Percentiles rank a stretch among this genome's conserved stretches.
phyloP scores from a whole-genome alignment of 2,329 filamentous ascomycete species.

The Pseudogymnoascus sp. region DNA sequence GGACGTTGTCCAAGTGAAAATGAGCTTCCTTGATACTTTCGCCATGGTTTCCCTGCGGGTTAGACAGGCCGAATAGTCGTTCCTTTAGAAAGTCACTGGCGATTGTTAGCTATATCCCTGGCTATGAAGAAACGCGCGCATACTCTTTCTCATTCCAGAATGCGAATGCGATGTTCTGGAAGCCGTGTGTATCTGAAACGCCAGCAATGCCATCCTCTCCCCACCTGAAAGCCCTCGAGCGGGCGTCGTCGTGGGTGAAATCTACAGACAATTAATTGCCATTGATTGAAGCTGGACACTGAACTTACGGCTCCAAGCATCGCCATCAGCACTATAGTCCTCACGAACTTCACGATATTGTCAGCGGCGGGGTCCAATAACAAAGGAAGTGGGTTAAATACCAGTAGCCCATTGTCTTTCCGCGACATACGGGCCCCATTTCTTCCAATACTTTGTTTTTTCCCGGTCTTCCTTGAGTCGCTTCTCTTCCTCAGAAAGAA shows the following conservation, averaged over 20 bases:
- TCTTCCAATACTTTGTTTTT: constrained; percentile 90
- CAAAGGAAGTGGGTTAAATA: constrained; percentile 30
- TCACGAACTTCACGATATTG: constrained; percentile 59
- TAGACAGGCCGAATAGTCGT: constrained; percentile 87
- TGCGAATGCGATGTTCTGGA: constrained; percentile 87
- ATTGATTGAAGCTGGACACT: constrained; percentile 10
- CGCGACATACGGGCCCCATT: constrained; percentile 90
- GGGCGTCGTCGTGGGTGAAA: constrained; percentile 88
- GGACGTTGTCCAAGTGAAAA: constrained; percentile 93
- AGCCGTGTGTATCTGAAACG: constrained; percentile 84
- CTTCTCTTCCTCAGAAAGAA: constrained; percentile 83
- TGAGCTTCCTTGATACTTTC: constrained; percentile 96
- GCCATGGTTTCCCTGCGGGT: constrained; percentile 94
- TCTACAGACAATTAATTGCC: constrained; percentile 45
- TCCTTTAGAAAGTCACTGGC: constrained; percentile 85
- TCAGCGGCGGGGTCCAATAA: constrained; percentile 11
- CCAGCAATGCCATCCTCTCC: constrained; percentile 96
- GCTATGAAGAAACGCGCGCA: constrained; percentile 25
- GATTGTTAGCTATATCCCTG: constrained; percentile 32
- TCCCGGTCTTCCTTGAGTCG: constrained; percentile 80
- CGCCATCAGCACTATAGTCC: constrained; percentile 83
- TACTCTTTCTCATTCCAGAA: constrained; percentile 99
- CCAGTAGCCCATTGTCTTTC: constrained; percentile 95
- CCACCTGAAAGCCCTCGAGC: constrained; percentile 86
- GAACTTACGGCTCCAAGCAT: constrained; percentile 88